Conservation (phyloP, 257 asterid species). For the Solanum chilense region DNA sequence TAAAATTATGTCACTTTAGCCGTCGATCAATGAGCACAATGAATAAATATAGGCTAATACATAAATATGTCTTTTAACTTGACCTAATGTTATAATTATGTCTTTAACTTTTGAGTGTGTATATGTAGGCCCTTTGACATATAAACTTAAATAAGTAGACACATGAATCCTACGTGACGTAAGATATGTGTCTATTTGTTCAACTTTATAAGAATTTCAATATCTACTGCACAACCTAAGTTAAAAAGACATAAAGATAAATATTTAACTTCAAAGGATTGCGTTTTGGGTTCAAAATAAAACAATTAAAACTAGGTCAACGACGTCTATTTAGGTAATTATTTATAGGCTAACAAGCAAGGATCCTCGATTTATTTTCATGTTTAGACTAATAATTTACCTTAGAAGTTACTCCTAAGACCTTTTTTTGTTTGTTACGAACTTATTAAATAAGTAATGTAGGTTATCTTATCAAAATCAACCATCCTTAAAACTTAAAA, state of each 20-base stretch:
- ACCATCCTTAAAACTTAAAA: neutral
- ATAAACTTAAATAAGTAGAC: neutral
- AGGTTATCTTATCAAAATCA: neutral
- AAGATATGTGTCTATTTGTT: neutral
- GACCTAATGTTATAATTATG: no score
- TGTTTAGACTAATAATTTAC: neutral
- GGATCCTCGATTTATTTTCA: neutral
- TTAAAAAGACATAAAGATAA: neutral
- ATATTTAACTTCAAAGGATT: neutral
- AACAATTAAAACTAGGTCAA: neutral
- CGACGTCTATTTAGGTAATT: neutral
- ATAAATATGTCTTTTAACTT: no score
- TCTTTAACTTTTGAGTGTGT: neutral
- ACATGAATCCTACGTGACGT: neutral
- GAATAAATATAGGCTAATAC: neutral
- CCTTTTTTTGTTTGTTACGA: neutral
- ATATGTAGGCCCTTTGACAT: neutral
- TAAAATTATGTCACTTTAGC: neutral
- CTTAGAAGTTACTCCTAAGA: neutral
- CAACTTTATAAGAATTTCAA: neutral
- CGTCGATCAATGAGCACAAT: neutral
- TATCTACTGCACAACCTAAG: neutral
- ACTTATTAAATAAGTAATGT: neutral
- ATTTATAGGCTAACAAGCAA: neutral
- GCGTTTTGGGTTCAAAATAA: neutral